These are phyloP conservation scores for Ceratocystis harringtonii DNA, from an alignment of 2,329 filamentous ascomycete species.

Conservation along the genomic window DNA sequence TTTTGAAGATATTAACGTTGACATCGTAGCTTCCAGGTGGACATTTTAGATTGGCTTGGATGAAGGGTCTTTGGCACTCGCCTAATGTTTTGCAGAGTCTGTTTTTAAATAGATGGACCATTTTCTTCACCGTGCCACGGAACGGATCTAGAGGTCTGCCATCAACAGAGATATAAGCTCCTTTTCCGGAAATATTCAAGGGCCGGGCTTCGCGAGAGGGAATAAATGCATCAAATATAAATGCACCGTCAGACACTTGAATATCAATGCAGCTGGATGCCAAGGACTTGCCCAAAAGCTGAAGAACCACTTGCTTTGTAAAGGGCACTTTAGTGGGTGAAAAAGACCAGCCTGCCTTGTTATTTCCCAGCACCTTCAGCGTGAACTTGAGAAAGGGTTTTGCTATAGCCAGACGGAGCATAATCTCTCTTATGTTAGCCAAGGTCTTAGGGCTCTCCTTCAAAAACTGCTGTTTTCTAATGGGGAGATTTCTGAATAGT, in stretches of 20 bases:
- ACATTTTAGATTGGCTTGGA: slow-evolving; percentile 49
- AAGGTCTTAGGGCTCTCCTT: slow-evolving; percentile 45
- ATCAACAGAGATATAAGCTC: slow-evolving; percentile 53
- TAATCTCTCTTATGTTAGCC: slow-evolving; percentile 40
- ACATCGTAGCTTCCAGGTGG: slow-evolving; percentile 49
- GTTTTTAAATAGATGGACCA: slow-evolving; percentile 38
- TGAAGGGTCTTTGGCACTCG: slow-evolving; percentile 39
- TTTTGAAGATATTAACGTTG: slow-evolving; percentile 57
- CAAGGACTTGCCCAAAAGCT: slow-evolving; percentile 44
- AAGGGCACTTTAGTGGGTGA: slow-evolving; percentile 36
- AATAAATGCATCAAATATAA: slow-evolving; percentile 40
- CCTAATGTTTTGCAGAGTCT: slow-evolving; percentile 28
- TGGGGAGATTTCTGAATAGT: slow-evolving; percentile 46
- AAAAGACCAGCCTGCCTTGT: slow-evolving; percentile 43
- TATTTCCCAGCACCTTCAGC: slow-evolving; percentile 43
- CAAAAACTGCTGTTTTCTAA: slow-evolving; percentile 43
- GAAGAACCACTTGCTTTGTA: slow-evolving; percentile 42
- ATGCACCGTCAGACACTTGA: slow-evolving; percentile 24
- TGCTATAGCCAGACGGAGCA: slow-evolving; percentile 52
- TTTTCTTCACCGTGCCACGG: slow-evolving; percentile 44
- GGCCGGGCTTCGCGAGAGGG: slow-evolving; percentile 35
- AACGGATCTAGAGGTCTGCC: slow-evolving; percentile 44
- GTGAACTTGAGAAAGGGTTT: slow-evolving; percentile 46
- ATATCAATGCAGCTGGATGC: slow-evolving; percentile 38
- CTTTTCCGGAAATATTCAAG: slow-evolving; percentile 30